Percentiles rank a stretch among this genome's conserved stretches.
phyloP scores from a whole-genome alignment of 352 stramenopile species.

The Globisporangium irregulare region DNA sequence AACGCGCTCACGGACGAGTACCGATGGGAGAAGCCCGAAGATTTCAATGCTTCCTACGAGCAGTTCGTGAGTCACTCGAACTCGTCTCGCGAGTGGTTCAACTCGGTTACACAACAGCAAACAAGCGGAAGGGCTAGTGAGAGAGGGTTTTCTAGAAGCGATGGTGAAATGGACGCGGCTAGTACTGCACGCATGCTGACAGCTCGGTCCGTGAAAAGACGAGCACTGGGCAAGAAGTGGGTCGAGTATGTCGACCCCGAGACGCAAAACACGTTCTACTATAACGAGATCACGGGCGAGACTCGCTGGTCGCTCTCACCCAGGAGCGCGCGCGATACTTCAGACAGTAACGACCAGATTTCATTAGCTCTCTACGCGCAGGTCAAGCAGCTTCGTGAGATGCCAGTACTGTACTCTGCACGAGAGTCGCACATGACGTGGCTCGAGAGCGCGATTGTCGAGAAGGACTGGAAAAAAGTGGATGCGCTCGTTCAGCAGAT shows the following conservation, averaged over 20 bases:
- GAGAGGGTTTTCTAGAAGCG: not conserved
- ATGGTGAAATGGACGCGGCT: not conserved
- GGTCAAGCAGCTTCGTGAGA: slow-evolving; percentile 46
- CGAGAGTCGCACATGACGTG: slow-evolving; percentile 64
- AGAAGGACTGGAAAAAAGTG: slow-evolving; percentile 63
- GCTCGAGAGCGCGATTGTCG: slow-evolving; percentile 59
- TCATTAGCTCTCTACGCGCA: slow-evolving; percentile 52
- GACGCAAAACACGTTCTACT: slow-evolving; percentile 88
- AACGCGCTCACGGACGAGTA: slow-evolving; percentile 76
- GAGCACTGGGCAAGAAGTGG: slow-evolving; percentile 72
- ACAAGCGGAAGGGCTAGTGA: not conserved
- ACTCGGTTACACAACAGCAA: slow-evolving; percentile 17
- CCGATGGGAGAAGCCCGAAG: slow-evolving; percentile 66
- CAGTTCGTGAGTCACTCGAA: slow-evolving; percentile 36
- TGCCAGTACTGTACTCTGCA: slow-evolving; percentile 44
- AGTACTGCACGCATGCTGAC: slow-evolving; percentile 23
- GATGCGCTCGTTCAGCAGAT: slow-evolving; percentile 76
- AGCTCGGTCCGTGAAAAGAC: slow-evolving; percentile 31
- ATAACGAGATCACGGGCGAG: slow-evolving; percentile 89
- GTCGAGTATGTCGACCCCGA: slow-evolving; percentile 77
- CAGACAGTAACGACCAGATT: slow-evolving; percentile 53
- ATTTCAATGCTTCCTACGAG: slow-evolving; percentile 61
- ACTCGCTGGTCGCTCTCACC: slow-evolving; percentile 82
- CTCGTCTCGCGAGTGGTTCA: slow-evolving; percentile 67
- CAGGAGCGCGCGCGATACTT: slow-evolving; percentile 53